These are phyloP conservation scores for Torulaspora maleeae DNA, from an alignment of 805 yeast species.

Conservation along the genomic window DNA sequence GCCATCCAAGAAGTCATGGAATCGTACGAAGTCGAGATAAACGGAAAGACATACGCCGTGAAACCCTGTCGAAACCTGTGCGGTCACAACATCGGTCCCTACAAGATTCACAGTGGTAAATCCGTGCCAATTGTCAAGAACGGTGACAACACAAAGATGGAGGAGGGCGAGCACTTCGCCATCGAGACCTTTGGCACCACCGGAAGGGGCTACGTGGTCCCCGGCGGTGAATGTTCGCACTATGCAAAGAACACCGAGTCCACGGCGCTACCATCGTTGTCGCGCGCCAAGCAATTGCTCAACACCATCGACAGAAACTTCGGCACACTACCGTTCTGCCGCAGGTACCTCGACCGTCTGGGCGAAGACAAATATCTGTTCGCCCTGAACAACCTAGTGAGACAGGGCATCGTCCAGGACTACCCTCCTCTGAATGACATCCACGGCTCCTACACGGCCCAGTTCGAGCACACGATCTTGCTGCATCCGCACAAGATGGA, in stretches of 20 bases:
- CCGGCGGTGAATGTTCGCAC: slow-evolving; percentile 92
- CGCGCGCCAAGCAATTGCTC: slow-evolving; percentile 67
- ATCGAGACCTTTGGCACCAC: slow-evolving; percentile 98
- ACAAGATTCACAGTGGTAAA: slow-evolving; percentile 87
- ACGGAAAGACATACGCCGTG: slow-evolving; percentile 80
- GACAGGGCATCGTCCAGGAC: slow-evolving; percentile 83
- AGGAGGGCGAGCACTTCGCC: slow-evolving; percentile 97
- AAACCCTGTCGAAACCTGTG: slow-evolving; percentile 87
- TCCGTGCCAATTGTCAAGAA: slow-evolving; percentile 94
- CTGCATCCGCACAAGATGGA: slow-evolving; percentile 90
- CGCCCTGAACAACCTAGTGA: slow-evolving; percentile 80
- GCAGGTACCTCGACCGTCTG: slow-evolving; percentile 84
- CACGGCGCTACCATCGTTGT: slow-evolving; percentile 40
- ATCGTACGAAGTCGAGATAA: slow-evolving; percentile 84
- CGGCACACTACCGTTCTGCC: slow-evolving; percentile 95
- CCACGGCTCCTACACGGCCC: slow-evolving; percentile 89
- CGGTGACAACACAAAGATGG: slow-evolving; percentile 95
- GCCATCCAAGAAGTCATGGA: slow-evolving; percentile 98
- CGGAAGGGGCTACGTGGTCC: slow-evolving; percentile 84
- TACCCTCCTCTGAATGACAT: slow-evolving; percentile 89
- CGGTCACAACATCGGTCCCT: slow-evolving; percentile 89
- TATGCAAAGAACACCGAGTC: slow-evolving; percentile 60
- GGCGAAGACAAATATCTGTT: slow-evolving; percentile 90
- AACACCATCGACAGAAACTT: slow-evolving; percentile 71
- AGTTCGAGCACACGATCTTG: slow-evolving; percentile 89